These are phyloP conservation scores for Fusarium oligoseptatum DNA, from an alignment of 2,329 filamentous ascomycete species.

Conservation along the genomic window DNA sequence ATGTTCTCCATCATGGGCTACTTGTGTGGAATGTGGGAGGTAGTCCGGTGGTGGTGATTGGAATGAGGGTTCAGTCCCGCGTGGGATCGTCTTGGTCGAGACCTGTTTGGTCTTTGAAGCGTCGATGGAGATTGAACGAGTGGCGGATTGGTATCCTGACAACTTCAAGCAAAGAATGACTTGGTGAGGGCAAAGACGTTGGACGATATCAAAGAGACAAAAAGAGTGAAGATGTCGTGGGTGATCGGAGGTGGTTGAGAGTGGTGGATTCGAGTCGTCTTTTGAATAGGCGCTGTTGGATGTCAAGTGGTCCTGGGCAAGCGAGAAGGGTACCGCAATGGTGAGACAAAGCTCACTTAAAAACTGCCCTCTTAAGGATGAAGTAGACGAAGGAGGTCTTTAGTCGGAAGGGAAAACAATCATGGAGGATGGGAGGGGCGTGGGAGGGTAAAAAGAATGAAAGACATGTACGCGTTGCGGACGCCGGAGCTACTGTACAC, in stretches of 20 bases:
- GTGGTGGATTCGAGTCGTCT: slow-evolving; percentile 44
- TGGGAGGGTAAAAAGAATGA: slow-evolving; percentile 55
- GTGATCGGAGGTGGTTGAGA: slow-evolving; percentile 19
- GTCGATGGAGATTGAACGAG: slow-evolving; percentile 25
- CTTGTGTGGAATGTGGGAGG: slow-evolving; percentile 29
- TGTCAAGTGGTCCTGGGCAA: slow-evolving; percentile 42
- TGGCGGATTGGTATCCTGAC: slow-evolving; percentile 21
- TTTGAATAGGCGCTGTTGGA: slow-evolving; percentile 44
- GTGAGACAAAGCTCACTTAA: slow-evolving; percentile 51
- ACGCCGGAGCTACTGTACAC: slow-evolving; percentile 25
- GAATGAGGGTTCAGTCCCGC: slow-evolving; percentile 30
- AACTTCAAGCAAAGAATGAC: slow-evolving; percentile 40
- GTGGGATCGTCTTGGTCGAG: slow-evolving; percentile 20
- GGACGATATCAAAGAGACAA: slow-evolving; percentile 30
- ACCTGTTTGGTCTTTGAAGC: slow-evolving; percentile 8
- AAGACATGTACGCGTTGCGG: slow-evolving; percentile 44
- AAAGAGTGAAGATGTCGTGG: slow-evolving; percentile 40
- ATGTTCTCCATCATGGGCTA: slow-evolving; percentile 47
- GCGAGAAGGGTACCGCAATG: slow-evolving; percentile 49
- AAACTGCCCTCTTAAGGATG: slow-evolving; percentile 51
- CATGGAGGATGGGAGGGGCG: slow-evolving; percentile 49
- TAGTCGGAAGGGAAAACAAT: slow-evolving; percentile 45
- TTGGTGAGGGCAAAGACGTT: slow-evolving; percentile 29
- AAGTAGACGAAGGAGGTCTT: slow-evolving; percentile 51
- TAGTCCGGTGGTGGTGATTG: slow-evolving; percentile 30